Percentiles rank a stretch among this genome's conserved stretches.
phyloP scores from a whole-genome alignment of 106 monocot genomes.

The Triglochin maritima region DNA sequence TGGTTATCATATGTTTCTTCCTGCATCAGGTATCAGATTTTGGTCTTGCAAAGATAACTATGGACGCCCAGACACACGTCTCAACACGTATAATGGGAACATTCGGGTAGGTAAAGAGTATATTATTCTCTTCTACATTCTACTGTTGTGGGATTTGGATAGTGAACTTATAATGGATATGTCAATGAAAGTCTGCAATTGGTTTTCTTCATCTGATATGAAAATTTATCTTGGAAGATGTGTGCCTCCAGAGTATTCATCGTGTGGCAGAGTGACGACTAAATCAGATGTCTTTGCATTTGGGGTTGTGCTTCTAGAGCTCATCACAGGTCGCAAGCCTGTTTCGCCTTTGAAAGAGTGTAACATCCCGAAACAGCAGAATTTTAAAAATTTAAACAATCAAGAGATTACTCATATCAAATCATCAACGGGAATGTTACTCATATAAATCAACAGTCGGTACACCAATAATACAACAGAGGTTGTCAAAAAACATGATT shows the following conservation, averaged over 20 bases:
- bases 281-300: slow-evolving; percentile 39
- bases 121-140: too few relatives aligned
- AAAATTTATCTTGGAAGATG: slow-evolving; percentile 11
- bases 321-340: slow-evolving; percentile 31
- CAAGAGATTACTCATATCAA: too few relatives aligned
- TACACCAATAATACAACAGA: too few relatives aligned
- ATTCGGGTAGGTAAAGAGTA: slow-evolving; percentile 27
- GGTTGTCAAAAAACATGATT: too few relatives aligned
- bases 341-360: slow-evolving; percentile 28
- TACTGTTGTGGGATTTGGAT: too few relatives aligned
- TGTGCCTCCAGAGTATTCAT: slow-evolving; percentile 39
- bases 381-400: too few relatives aligned
- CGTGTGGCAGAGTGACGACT: slow-evolving; percentile 26
- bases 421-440: too few relatives aligned
- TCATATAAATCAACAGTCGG: too few relatives aligned
- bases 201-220: too few relatives aligned
- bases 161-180: too few relatives aligned
- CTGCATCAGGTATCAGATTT: slow-evolving; percentile 41
- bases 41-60: slow-evolving; percentile 41
- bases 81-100: slow-evolving; percentile 52
- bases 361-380: too few relatives aligned
- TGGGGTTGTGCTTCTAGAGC: slow-evolving; percentile 36
- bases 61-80: slow-evolving; percentile 32
- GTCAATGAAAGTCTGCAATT: too few relatives aligned
- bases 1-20: not conserved